These are phyloP conservation scores for Knufia petricola DNA, from an alignment of 2,329 filamentous ascomycete species.

Conservation along the genomic window DNA sequence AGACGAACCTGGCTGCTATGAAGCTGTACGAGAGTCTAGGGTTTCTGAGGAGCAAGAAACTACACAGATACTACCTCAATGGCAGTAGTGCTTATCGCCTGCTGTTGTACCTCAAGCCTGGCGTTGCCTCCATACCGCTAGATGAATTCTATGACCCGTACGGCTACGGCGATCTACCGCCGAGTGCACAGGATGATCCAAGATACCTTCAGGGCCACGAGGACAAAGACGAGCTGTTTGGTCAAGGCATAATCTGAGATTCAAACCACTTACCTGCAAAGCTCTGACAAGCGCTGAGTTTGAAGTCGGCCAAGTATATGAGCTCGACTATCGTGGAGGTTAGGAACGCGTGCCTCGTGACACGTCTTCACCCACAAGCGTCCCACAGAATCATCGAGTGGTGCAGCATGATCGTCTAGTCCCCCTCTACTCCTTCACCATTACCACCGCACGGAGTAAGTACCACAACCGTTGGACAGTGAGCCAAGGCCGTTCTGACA, in stretches of 20 bases:
- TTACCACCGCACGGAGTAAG: no score
- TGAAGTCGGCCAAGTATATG: no score
- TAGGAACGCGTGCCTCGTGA: no score
- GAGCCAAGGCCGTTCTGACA: no score
- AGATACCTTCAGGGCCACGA: slow-evolving; percentile 8
- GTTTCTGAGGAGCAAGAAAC: slow-evolving; percentile 81
- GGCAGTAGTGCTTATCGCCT: slow-evolving; percentile 89
- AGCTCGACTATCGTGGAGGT: no score
- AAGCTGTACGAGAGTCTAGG: slow-evolving; percentile 87
- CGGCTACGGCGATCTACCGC: slow-evolving; percentile 16
- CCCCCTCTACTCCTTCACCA: no score
- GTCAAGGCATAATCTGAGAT: slow-evolving; percentile 4
- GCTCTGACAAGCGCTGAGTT: no score
- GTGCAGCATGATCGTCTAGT: no score
- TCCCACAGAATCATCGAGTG: no score
- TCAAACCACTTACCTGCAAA: no score
- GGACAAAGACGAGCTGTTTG: slow-evolving; percentile 7
- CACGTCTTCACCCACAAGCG: no score
- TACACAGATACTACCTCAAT: slow-evolving; percentile 93
- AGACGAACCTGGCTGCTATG: slow-evolving; percentile 81
- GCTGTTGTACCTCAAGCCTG: slow-evolving; percentile 65
- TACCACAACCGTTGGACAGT: no score
- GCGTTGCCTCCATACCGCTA: slow-evolving; percentile 37
- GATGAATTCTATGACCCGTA: slow-evolving; percentile 27
- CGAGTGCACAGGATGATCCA: slow-evolving; percentile 18